Conservation (phyloP, 2,329 filamentous ascomycete species). For the Phialophora chinensis region DNA sequence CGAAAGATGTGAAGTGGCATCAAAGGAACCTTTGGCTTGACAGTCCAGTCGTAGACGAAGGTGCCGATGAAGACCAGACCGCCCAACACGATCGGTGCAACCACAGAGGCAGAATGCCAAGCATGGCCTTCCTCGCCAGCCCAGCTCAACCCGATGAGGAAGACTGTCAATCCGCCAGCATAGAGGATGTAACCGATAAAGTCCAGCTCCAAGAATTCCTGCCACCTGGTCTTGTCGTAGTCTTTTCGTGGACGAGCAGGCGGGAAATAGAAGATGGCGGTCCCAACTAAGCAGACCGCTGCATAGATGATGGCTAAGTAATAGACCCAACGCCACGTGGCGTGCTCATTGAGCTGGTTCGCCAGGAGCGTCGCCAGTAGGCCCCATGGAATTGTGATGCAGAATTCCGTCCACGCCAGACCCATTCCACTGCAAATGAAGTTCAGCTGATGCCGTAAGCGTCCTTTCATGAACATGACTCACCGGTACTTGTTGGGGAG, state of each 20-base stretch:
- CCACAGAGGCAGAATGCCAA: constrained; percentile 50
- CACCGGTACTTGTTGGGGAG: constrained; percentile 47
- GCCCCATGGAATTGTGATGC: constrained; percentile 21
- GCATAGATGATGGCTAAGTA: constrained; percentile 39
- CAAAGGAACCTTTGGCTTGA: constrained; percentile 18
- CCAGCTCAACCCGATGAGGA: constrained; percentile 53
- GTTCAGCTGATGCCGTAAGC: constrained; percentile 44
- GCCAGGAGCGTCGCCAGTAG: constrained; percentile 54
- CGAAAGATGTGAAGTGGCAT: constrained; percentile 21
- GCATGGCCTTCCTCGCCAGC: constrained; percentile 49
- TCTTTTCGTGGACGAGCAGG: constrained; percentile 55
- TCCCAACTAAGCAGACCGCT: constrained; percentile 42
- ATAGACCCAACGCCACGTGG: constrained; percentile 59
- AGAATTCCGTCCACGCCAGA: constrained; percentile 42
- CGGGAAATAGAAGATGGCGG: constrained; percentile 56
- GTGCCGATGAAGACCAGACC: constrained; percentile 44
- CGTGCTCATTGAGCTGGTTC: constrained; percentile 51
- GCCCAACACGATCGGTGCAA: constrained; percentile 48
- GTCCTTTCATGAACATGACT: constrained; percentile 2
- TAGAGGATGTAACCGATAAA: constrained; percentile 54
- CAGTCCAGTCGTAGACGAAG: constrained; percentile 47
- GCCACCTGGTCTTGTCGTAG: constrained; percentile 40
- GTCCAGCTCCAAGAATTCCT: constrained; percentile 54
- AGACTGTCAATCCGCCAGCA: constrained; percentile 49
- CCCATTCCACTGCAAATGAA: constrained; percentile 46